Percentiles rank a stretch among this genome's conserved stretches.
phyloP scores from a whole-genome alignment of 345 rosid species.

The Aethionema arabicum region DNA sequence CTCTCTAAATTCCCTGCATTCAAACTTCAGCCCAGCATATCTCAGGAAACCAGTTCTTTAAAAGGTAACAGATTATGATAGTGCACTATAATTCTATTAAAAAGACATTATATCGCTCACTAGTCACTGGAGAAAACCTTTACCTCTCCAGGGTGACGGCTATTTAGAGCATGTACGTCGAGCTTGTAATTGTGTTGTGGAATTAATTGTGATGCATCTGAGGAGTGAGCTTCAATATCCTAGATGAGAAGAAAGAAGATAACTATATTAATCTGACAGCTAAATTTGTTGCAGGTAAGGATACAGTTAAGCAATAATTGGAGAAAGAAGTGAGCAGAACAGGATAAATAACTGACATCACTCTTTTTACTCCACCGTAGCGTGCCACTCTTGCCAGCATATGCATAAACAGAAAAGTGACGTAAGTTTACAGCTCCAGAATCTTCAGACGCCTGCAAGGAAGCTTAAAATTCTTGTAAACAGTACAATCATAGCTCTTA shows the following conservation, averaged over 20 bases:
- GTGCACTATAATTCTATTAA: constrained; percentile 4
- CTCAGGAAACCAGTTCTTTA: constrained; percentile 37
- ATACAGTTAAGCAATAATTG: not conserved
- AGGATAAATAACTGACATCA: constrained; percentile 53
- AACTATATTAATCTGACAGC: constrained; percentile 14
- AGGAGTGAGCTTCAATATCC: constrained; percentile 71
- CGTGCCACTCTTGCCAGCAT: constrained; percentile 73
- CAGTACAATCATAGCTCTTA: constrained; percentile 18
- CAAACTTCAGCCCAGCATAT: constrained; percentile 55
- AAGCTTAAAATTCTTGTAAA: constrained; percentile 26
- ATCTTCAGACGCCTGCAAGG: constrained; percentile 67
- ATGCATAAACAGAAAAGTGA: constrained; percentile 91
- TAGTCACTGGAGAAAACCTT: constrained; percentile 17
- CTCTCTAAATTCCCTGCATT: constrained; percentile 98
- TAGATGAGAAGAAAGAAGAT: constrained; percentile 39
- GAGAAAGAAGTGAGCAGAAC: constrained; percentile 12
- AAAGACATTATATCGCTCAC: constrained; percentile 1
- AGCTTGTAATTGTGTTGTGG: constrained; percentile 99
- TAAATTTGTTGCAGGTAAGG: constrained; percentile 11
- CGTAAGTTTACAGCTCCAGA: constrained; percentile 71
- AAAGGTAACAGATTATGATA: constrained; percentile 20
- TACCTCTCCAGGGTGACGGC: constrained; percentile 96
- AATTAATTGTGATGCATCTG: constrained; percentile 75
- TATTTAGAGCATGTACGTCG: constrained; percentile 77
- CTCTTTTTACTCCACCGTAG: constrained; percentile 87